Evolutionary conservation across 495 filamentous ascomycete species (phyloP).

Genomic region (Talaromyces adpressus): DNA sequence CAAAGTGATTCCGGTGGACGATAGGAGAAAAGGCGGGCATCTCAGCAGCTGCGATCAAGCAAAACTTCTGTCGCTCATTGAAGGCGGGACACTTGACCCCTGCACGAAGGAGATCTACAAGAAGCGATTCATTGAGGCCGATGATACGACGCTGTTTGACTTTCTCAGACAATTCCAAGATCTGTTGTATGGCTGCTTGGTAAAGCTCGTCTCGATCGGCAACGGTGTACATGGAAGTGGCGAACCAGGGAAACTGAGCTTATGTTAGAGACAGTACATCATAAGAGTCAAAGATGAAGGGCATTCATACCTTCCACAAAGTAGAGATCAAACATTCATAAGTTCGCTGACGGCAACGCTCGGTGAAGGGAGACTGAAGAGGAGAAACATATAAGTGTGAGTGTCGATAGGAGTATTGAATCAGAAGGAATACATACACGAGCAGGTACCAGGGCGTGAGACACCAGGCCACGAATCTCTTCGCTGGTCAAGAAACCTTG

Average conservation of each 20-base stretch:
- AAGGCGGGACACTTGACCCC: slow-evolving; percentile 59
- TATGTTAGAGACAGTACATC: slow-evolving; percentile 9
- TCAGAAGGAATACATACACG: slow-evolving; percentile 45
- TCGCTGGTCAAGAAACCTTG: slow-evolving; percentile 62
- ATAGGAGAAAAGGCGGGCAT: background rate
- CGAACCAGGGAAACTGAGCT: slow-evolving; percentile 60
- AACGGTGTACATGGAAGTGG: slow-evolving; percentile 54
- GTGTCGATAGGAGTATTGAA: background rate
- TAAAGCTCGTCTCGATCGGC: slow-evolving; percentile 54
- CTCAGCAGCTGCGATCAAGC: slow-evolving; percentile 6
- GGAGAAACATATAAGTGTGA: slow-evolving; percentile 2
- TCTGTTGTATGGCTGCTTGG: slow-evolving; percentile 39
- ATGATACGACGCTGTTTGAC: slow-evolving; percentile 24
- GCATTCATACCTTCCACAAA: slow-evolving; percentile 52
- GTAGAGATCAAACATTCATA: slow-evolving; percentile 73
- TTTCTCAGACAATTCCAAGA: slow-evolving; percentile 36
- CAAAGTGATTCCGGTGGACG: background rate
- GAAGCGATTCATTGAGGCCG: slow-evolving; percentile 46
- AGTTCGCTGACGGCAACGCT: slow-evolving; percentile 60
- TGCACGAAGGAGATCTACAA: slow-evolving; percentile 50
- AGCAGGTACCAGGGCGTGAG: slow-evolving; percentile 60
- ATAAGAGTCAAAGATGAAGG: background rate
- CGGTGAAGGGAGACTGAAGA: slow-evolving; percentile 54
- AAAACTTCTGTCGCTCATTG: slow-evolving; percentile 47
- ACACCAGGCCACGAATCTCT: slow-evolving; percentile 59